Conservation (phyloP, 768 basidiomycete genomes). For the Vishniacozyma victoriae region DNA sequence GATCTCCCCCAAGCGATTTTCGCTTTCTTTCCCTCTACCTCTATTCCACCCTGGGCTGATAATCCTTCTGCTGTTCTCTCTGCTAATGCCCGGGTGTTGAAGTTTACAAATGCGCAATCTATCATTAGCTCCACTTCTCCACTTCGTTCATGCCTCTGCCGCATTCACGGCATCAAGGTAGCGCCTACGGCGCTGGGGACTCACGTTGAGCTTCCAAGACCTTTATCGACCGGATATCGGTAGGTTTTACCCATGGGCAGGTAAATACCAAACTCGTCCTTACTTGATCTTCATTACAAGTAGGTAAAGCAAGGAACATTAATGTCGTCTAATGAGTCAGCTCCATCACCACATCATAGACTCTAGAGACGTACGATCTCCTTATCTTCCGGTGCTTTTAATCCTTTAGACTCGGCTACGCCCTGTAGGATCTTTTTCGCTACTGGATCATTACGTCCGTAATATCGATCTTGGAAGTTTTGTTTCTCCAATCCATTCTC, state of each 20-base stretch:
- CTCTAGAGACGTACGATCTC: too few relatives aligned
- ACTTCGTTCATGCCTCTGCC: neutral
- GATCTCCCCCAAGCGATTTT: conserved; percentile 86
- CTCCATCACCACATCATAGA: too few relatives aligned
- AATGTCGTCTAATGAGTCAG: conserved; percentile 37
- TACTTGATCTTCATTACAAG: conserved; percentile 37
- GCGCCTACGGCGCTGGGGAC: conserved; percentile 6
- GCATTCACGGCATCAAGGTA: neutral
- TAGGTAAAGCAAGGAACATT: conserved; percentile 40
- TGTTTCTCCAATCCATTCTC: conserved; percentile 81
- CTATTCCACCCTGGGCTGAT: conserved; percentile 69
- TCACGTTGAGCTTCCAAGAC: conserved; percentile 43
- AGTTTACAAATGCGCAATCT: conserved; percentile 88
- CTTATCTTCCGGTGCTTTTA: conserved; percentile 82
- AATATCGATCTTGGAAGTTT: conserved; percentile 88
- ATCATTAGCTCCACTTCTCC: neutral
- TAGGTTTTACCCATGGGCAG: conserved; percentile 41
- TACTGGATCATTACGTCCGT: conserved; percentile 88
- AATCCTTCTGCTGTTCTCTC: conserved; percentile 83
- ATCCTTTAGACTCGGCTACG: conserved; percentile 74
- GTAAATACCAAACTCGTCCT: conserved; percentile 26
- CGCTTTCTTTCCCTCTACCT: conserved; percentile 69
- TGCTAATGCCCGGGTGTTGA: conserved; percentile 71
- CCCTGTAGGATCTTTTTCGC: conserved; percentile 77
- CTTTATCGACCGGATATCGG: conserved; percentile 34